These are phyloP conservation scores for Colletotrichum cuscutae DNA, from an alignment of 2,329 filamentous ascomycete species.

Conservation along the genomic window DNA sequence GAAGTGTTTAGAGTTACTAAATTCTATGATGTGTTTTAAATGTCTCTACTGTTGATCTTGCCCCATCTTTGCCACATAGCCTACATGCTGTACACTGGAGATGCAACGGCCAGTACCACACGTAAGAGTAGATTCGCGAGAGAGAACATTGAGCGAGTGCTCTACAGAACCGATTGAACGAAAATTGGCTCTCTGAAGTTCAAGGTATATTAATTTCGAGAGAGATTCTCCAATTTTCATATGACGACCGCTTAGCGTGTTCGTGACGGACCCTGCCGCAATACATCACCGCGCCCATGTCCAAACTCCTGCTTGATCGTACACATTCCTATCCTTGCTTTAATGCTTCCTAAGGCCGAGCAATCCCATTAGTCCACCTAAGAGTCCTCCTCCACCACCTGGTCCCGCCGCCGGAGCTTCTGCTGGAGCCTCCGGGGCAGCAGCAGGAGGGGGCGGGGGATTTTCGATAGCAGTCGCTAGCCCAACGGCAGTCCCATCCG, in stretches of 20 bases:
- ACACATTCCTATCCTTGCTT: background rate
- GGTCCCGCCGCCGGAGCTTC: background rate
- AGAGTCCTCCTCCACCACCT: background rate
- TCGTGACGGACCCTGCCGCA: conserved; percentile 28
- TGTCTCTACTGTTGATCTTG: too few relatives aligned
- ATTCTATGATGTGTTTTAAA: too few relatives aligned
- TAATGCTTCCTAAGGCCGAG: background rate
- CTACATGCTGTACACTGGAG: too few relatives aligned
- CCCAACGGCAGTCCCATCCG: background rate
- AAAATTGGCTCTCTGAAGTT: too few relatives aligned
- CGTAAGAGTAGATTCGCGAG: too few relatives aligned
- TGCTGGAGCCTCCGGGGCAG: background rate
- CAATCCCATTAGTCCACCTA: conserved; percentile 1
- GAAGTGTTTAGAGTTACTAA: too few relatives aligned
- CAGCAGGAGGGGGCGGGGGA: background rate
- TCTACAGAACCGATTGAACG: too few relatives aligned
- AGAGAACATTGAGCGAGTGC: too few relatives aligned
- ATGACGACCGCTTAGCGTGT: background rate
- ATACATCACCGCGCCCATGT: conserved; percentile 4
- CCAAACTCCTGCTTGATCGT: conserved; percentile 1
- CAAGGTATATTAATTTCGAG: background rate
- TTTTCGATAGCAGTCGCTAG: background rate
- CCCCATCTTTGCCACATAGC: too few relatives aligned
- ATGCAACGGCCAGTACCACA: too few relatives aligned
- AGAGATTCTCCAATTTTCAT: background rate